phyloP scores from a whole-genome alignment of 129 eudicot species.

The Solidago caesia region DNA sequence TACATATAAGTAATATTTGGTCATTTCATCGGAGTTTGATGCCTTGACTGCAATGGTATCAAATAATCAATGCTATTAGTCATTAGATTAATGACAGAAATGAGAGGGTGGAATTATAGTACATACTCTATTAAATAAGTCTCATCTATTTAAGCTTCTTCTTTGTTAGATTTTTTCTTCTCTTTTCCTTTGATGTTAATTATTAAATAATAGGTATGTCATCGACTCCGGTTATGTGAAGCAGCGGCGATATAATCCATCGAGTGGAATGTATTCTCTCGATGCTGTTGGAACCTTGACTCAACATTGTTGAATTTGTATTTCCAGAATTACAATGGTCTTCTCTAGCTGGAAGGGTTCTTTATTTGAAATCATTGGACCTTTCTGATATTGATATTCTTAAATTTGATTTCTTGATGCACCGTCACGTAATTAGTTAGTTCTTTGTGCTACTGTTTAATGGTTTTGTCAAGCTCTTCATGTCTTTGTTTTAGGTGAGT shows the following conservation, averaged over 20 bases:
- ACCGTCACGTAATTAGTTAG: constrained; percentile 68
- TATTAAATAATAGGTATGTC: constrained; percentile 84
- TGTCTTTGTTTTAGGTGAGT: constrained; percentile 62
- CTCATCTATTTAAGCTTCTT: no score
- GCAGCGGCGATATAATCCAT: constrained; percentile 91
- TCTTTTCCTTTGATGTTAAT: no score
- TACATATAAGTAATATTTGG: no score
- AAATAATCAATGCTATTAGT: no score
- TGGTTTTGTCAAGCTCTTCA: not conserved
- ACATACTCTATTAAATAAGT: no score
- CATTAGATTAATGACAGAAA: no score
- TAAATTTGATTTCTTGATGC: constrained; percentile 92
- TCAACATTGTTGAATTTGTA: no score
- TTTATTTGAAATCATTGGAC: constrained; percentile 87
- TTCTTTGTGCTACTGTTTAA: not conserved
- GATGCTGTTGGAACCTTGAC: constrained; percentile 82
- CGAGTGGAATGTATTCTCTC: constrained; percentile 96
- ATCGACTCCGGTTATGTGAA: constrained; percentile 97
- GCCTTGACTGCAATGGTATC: no score
- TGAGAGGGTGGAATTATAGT: no score
- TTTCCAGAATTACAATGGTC: constrained; percentile 95
- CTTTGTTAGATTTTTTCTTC: no score
- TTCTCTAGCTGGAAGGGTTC: constrained; percentile 96
- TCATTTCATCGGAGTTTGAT: no score
- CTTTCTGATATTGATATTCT: constrained; percentile 95